phyloP scores from a whole-genome alignment of 768 basidiomycete species.

The Trametes cinnabarina region DNA sequence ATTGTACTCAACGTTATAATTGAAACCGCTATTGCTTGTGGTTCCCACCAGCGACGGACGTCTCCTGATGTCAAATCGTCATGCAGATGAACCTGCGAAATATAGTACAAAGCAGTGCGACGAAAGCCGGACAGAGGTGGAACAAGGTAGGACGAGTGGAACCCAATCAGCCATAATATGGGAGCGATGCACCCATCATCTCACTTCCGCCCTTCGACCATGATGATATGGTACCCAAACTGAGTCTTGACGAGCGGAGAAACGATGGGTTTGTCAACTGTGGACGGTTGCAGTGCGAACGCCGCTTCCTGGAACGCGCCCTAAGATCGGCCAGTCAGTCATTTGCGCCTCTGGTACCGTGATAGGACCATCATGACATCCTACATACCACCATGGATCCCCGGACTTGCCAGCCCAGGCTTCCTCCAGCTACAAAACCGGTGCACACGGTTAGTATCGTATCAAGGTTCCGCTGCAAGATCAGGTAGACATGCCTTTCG shows the following conservation, averaged over 20 bases:
- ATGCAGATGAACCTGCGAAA: no score
- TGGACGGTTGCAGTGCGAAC: constrained; percentile 75
- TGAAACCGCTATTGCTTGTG: neutral
- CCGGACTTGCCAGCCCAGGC: constrained; percentile 82
- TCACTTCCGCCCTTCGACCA: constrained; percentile 81
- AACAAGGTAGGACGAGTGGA: no score
- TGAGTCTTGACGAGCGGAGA: constrained; percentile 79
- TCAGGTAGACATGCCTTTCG: constrained; percentile 62
- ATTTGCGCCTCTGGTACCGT: neutral
- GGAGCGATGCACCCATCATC: no score
- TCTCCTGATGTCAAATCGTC: no score
- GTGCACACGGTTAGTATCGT: neutral
- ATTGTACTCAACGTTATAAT: constrained; percentile 3
- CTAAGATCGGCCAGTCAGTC: constrained; percentile 32
- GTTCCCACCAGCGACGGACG: no score
- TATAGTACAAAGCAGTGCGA: no score
- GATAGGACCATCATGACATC: neutral
- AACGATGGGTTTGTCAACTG: constrained; percentile 71
- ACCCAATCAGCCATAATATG: no score
- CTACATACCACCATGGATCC: constrained; percentile 76
- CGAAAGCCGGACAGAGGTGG: no score
- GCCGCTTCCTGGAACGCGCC: constrained; percentile 84
- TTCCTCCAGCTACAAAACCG: constrained; percentile 63
- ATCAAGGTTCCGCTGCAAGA: neutral
- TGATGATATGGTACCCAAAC: constrained; percentile 87